Percentiles rank a stretch among this genome's conserved stretches.
Conservation (phyloP, 1,139 yeast genomes). For the Groenewaldozyma auringiensis region DNA sequence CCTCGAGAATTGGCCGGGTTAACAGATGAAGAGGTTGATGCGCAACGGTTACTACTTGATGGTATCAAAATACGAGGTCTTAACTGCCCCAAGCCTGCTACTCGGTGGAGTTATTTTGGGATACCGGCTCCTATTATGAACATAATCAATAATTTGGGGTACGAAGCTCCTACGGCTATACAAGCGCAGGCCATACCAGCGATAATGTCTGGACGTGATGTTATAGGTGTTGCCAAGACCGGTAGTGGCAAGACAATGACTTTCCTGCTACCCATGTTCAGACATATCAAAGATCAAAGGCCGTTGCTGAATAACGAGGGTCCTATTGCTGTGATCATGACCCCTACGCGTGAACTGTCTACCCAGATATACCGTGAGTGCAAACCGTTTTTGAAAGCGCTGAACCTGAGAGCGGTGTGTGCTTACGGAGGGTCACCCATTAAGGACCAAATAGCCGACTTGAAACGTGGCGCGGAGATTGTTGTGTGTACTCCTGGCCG, state of each 20-base stretch:
- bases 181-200: conserved; percentile 92
- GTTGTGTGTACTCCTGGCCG: conserved; percentile 96
- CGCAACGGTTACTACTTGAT: conserved; percentile 49
- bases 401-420: conserved; percentile 54
- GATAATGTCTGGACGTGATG: conserved; percentile 81
- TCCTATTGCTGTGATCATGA: conserved; percentile 71
- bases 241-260: conserved; percentile 96
- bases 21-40: conserved; percentile 45
- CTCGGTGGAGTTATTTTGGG: conserved; percentile 77
- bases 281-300: conserved; percentile 72
- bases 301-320: conserved; percentile 52
- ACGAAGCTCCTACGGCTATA: conserved; percentile 69
- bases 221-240: conserved; percentile 91
- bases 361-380: conserved; percentile 73
- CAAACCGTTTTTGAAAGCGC: conserved; percentile 45
- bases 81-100: conserved; percentile 57
- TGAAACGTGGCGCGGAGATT: conserved; percentile 73
- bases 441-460: conserved; percentile 69
- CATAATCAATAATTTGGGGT: conserved; percentile 46
- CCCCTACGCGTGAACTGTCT: conserved; percentile 93
- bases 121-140: conserved; percentile 52
- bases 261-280: conserved; percentile 71
- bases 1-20: conserved; percentile 47
- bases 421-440: conserved; percentile 94
- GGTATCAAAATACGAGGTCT: conserved; percentile 58